Conservation (phyloP, 345 rosid genomes). For the Camelina sativa region DNA sequence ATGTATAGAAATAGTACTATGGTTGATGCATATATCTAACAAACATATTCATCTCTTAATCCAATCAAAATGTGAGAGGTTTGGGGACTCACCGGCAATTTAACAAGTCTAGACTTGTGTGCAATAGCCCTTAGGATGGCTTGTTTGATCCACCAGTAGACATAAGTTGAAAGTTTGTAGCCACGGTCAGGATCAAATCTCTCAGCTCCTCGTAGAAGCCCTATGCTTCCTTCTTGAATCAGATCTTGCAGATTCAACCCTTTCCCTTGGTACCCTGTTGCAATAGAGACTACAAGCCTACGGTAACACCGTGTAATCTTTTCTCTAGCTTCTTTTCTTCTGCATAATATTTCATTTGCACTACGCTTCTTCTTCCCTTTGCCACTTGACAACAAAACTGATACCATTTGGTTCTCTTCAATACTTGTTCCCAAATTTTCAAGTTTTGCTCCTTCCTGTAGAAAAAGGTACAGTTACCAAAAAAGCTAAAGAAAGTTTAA, state of each 20-base stretch:
- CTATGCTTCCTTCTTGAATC: constrained; percentile 68
- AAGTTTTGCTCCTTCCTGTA: constrained; percentile 56
- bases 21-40: constrained; percentile 9
- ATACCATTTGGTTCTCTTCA: constrained; percentile 43
- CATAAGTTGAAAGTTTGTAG: constrained; percentile 64
- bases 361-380: constrained; percentile 44
- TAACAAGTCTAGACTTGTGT: constrained; percentile 54
- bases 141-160: constrained; percentile 70
- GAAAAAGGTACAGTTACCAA: background rate
- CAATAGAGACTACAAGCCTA: constrained; percentile 59
- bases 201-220: constrained; percentile 62
- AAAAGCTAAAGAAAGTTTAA: background rate
- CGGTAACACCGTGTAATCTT: constrained; percentile 52
- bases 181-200: constrained; percentile 62
- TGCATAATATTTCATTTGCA: constrained; percentile 47
- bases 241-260: constrained; percentile 61
- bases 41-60: background rate
- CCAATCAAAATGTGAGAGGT: constrained; percentile 1
- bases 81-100: constrained; percentile 57
- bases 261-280: constrained; percentile 57
- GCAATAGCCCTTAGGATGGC: constrained; percentile 58
- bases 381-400: constrained; percentile 41
- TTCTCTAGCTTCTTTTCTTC: constrained; percentile 55
- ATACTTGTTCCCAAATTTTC: constrained; percentile 50
- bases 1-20: no score